Base-by-base conservation (phyloP, 176 grass and related monocot genomes). In the Juncus effusus region DNA sequence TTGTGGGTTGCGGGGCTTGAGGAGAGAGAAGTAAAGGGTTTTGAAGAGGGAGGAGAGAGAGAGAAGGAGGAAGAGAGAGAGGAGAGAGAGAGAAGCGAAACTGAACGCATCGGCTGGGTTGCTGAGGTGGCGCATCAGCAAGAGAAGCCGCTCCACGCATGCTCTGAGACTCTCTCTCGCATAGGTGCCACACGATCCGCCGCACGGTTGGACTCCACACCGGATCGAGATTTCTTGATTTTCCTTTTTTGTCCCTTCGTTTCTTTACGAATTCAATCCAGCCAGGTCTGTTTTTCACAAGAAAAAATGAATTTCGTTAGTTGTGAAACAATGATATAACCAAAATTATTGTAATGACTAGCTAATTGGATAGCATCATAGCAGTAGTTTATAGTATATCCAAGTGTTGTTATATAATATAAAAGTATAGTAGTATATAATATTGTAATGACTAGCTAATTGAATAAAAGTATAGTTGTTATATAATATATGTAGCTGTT, bases 81-180 rank as follows among this genome's bases (percentile, higher is more conserved):
- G 78, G 67, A 97, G 80, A 74, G 56, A 59, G 57, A 92, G 85
- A 68, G 93, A 91, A 40, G 76, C 64, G 77, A 83, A 81, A 89
- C 88, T 89, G 88, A 97, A 82, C 74, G 78, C 67, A 84, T 97
- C 93, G 85, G 88, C 78, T 80, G 75, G 80, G 79, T 73, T 70
- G 81, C 78, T 89, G 85, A 79, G 87, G 87, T 78, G 83, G 92
- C 83, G 88, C 93, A 97, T 97, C 82, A 92, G 82, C 88, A 79
- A 28, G 80, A 86, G 83, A 83, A 47, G 85, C 81, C 71, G 84
- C 78, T 87, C 80, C 85, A 86, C 88, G 85, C 93, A 97, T 97
- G 80, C 93, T 97, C 87, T 85, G 84, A 28, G 19, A 28, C 19
- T 28, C 19, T 28, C 72, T 75, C 86, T 83, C 74, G 90, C 77